Base-by-base conservation (phyloP, 208 protist genomes). In the Trypanosoma mega region DNA sequence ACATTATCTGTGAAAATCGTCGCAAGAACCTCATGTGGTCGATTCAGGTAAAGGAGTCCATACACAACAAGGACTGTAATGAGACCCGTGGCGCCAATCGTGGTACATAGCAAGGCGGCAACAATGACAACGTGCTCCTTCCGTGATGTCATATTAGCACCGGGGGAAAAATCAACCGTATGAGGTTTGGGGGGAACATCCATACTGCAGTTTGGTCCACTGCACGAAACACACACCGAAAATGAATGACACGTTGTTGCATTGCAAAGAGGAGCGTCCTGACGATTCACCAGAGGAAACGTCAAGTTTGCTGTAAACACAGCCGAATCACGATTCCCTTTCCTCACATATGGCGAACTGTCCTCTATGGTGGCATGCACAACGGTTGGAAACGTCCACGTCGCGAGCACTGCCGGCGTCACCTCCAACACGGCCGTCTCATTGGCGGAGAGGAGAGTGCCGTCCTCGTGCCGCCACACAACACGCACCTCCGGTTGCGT, bases 11-110 rank as follows among this genome's bases (percentile, higher is more conserved):
- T 37, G n/a, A 27, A 27, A 6, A 31, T n/a, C 16, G 68, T 48
- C 26, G 75, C 62, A 16, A 87, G 65, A 39, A 87, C 72, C 53
- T 87, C 81, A 12, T 72, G 72, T 14, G 81, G 74, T 3, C 53
- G 66, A 14, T 36, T 55, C 0, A 37, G 61, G 8, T 70, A 66
- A 27, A 34, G 68, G 47, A 58, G 63, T 11, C 37, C 68, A 58
- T 74, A 78, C 11, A 80, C 30, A 5, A 64, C 11, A 11, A 65
- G 31, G 18, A 77, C n/a, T 9, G 66, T 33, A 3, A 63, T 1
- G 6, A 80, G 20, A 7, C 71, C 12, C 16, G 76, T 1, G 30
- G 78, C 6, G 31, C 48, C 47, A 23, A 76, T 18, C 20, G 49
- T 53, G 23, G 57, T 62, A 18, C 21, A 54, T 1, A 83, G 64